Evolutionary conservation across 345 rosid genomes (phyloP).

Genomic region (Aurinia saxatilis): DNA sequence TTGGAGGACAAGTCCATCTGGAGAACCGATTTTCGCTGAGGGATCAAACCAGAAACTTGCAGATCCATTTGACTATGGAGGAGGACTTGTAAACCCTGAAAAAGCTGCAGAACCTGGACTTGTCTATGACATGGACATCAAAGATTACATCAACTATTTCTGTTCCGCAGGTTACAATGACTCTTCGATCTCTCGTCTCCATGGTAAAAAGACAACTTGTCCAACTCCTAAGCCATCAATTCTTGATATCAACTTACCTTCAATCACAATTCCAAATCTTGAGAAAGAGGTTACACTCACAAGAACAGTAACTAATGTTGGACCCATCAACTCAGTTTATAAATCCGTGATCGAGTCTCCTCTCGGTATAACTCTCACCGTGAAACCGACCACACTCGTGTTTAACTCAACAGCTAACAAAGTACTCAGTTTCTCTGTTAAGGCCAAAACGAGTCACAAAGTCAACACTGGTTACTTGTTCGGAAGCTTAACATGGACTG

Average conservation of each 20-base stretch:
- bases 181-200: slow-evolving; percentile 33
- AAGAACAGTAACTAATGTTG: slow-evolving; percentile 24
- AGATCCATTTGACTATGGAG: slow-evolving; percentile 60
- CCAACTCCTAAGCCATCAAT: slow-evolving; percentile 13
- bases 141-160: slow-evolving; percentile 42
- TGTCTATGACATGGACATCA: slow-evolving; percentile 39
- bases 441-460: slow-evolving; percentile 17
- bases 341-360: slow-evolving; percentile 17
- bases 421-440: slow-evolving; percentile 9
- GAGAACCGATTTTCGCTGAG: slow-evolving; percentile 41
- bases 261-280: slow-evolving; percentile 25
- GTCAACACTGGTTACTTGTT: slow-evolving; percentile 36
- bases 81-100: slow-evolving; percentile 50
- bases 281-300: slow-evolving; percentile 5
- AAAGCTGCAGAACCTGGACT: slow-evolving; percentile 54
- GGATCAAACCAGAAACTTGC: slow-evolving; percentile 42
- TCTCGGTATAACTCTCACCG: slow-evolving; percentile 13
- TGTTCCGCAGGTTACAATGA: slow-evolving; percentile 39
- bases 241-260: slow-evolving; percentile 41
- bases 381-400: slow-evolving; percentile 10
- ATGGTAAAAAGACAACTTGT: slow-evolving; percentile 15
- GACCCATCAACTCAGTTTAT: slow-evolving; percentile 7
- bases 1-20: slow-evolving; percentile 29
- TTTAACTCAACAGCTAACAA: slow-evolving; percentile 8
- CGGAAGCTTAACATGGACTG: slow-evolving; percentile 41